phyloP scores from a whole-genome alignment of 805 yeast species.

The Cyberlindnera mycetangii region DNA sequence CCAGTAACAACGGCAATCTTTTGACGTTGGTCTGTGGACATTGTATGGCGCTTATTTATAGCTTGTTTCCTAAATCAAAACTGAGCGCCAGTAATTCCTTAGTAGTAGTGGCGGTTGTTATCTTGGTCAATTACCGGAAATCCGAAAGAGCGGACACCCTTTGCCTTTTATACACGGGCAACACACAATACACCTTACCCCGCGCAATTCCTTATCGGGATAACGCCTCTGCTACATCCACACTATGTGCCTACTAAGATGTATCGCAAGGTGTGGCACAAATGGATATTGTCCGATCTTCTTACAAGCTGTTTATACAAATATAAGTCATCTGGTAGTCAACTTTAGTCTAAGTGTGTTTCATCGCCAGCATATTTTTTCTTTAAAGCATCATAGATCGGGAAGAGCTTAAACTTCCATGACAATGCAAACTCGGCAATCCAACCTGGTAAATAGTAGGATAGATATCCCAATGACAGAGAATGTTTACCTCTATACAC shows the following conservation, averaged over 20 bases:
- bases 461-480: conserved; percentile 33
- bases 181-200: no score
- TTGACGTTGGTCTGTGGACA: neutral
- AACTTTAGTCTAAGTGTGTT: conserved; percentile 23
- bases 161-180: no score
- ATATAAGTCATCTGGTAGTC: no score
- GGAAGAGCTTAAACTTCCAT: conserved; percentile 38
- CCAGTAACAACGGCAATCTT: conserved; percentile 42
- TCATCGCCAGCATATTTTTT: conserved; percentile 17
- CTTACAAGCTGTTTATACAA: no score
- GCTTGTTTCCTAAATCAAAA: no score
- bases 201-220: neutral
- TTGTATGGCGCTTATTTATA: neutral
- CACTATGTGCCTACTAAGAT: no score
- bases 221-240: neutral
- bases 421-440: conserved; percentile 39
- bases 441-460: conserved; percentile 46
- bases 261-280: no score
- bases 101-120: no score
- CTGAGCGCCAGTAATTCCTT: no score
- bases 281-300: no score
- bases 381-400: conserved; percentile 32
- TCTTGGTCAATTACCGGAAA: no score
- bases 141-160: no score
- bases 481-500: conserved; percentile 57